Conservation (phyloP, 768 basidiomycete species). For the Serendipita sp. region DNA sequence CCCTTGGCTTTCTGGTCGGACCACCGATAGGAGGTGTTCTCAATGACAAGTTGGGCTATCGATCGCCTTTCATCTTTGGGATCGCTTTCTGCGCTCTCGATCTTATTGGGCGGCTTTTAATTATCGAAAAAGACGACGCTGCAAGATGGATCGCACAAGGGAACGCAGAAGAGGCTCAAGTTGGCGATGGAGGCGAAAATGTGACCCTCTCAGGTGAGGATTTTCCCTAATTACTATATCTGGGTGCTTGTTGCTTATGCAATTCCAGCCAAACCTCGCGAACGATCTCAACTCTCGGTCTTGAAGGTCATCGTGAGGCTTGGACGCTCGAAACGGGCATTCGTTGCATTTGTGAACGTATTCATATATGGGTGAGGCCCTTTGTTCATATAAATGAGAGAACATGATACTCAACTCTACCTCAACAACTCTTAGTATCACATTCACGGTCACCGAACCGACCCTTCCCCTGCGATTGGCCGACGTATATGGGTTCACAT, state of each 20-base stretch:
- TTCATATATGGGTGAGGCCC: slow-evolving; percentile 38
- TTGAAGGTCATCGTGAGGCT: slow-evolving; percentile 28
- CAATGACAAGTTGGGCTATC: slow-evolving; percentile 40
- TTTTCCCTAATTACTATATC: slow-evolving; percentile 8
- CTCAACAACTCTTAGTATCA: slow-evolving; percentile 22
- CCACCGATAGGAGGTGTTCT: slow-evolving; percentile 43
- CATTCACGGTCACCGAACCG: slow-evolving; percentile 38
- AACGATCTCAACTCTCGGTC: slow-evolving; percentile 21
- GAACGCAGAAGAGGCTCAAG: slow-evolving; percentile 10
- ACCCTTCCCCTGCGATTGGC: slow-evolving; percentile 41
- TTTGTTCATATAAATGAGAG: not conserved
- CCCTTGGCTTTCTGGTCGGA: slow-evolving; percentile 41
- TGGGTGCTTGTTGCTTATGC: not conserved
- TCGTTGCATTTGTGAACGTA: slow-evolving; percentile 29
- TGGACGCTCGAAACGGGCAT: slow-evolving; percentile 32
- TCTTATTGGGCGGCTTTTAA: slow-evolving; percentile 35
- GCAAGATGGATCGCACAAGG: slow-evolving; percentile 34
- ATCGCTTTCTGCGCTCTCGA: slow-evolving; percentile 33
- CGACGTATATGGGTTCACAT: slow-evolving; percentile 30
- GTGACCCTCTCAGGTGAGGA: slow-evolving; percentile 11
- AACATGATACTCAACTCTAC: not conserved
- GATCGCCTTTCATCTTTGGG: slow-evolving; percentile 43
- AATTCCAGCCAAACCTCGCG: not conserved
- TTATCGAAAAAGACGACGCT: slow-evolving; percentile 42
- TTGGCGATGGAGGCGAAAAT: not conserved